Evolutionary conservation across 805 yeast genomes (phyloP), one percentile per base, ranked within the genome.

Genomic region (Tetrapisispora fleetii): DNA sequence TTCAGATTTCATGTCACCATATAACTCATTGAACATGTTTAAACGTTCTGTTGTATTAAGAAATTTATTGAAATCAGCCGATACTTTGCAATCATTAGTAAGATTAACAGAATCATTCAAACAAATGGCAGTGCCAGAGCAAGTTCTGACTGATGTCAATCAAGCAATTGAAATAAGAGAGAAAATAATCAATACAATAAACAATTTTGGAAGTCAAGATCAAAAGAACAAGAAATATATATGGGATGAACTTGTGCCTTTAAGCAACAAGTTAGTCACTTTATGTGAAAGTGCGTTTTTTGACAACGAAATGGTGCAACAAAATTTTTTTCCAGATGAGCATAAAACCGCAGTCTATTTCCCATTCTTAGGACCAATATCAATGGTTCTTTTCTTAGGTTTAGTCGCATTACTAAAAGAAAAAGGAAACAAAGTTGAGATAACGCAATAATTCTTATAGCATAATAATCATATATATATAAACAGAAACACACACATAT

Each of bases 251-350:
- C 85, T 95, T 0, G 70, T 81, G 37, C 59, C 68, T 16, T 67
- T 74, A 39, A 84, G 96, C 0, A 76, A 81, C 54, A 54, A 61
- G 22, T 51, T 69, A 45, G 58, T 65, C 1, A 43, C 59, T 40
- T 54, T 55, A 16, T 63, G 69, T 41, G 80, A 77, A 52, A 71
- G 72, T 43, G 97, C 98, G 0, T 91, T 91, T 59, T 91, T 91
- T 64, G 95, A 91, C 56, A 85, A 86, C 57, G 89, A 84, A 64
- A 91, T 93, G 96, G 88, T 93, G 22, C 95, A 88, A 59, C 97
- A 91, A 62, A 87, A 84, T 48, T 90, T 85, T 64, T 89, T 91
- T 72, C 98, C 99, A 0, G 91, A 86, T 53, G 97, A 91, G 64
- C 99, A 91, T 62, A 90, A 88, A 64, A 74, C 93, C 58, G 98